These are phyloP conservation scores for Camelina neglecta DNA, from an alignment of 345 rosid species.

Conservation along the genomic window DNA sequence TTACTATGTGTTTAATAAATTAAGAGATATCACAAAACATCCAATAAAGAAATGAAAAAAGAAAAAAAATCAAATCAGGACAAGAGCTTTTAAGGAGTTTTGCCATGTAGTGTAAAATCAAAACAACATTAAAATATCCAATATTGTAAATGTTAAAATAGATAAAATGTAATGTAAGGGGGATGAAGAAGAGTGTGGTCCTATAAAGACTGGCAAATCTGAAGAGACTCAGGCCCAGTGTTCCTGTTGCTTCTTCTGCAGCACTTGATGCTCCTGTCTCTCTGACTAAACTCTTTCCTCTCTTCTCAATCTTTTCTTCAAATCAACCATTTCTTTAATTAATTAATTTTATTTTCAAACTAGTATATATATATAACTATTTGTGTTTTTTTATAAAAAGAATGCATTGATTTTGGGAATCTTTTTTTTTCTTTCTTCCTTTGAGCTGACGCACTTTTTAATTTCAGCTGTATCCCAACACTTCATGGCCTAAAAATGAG, in stretches of 20 bases:
- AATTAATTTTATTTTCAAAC: neutral
- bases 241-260: constrained; percentile 53
- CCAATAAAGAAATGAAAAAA: neutral
- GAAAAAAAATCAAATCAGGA: constrained; percentile 23
- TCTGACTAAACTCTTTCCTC: constrained; percentile 44
- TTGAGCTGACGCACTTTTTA: constrained; percentile 31
- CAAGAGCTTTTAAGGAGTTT: constrained; percentile 49
- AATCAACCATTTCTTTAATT: neutral
- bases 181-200: constrained; percentile 36
- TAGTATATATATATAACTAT: neutral
- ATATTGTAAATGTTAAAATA: constrained; percentile 43
- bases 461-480: constrained; percentile 46
- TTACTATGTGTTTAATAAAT: neutral
- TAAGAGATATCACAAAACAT: constrained; percentile 14
- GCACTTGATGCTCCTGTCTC: constrained; percentile 53
- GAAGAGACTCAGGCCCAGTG: constrained; percentile 46
- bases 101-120: constrained; percentile 49
- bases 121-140: constrained; percentile 49
- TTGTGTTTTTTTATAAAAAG: neutral
- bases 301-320: constrained; percentile 27
- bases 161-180: constrained; percentile 29
- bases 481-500: constrained; percentile 46
- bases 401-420: constrained; percentile 31
- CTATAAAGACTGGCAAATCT: constrained; percentile 48
- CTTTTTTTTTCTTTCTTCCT: constrained; percentile 2